A percentile compares a stretch with the other conserved stretches of the same genome.
phyloP scores from a whole-genome alignment of 306 rosid genomes.

The Inga leiocalycina region DNA sequence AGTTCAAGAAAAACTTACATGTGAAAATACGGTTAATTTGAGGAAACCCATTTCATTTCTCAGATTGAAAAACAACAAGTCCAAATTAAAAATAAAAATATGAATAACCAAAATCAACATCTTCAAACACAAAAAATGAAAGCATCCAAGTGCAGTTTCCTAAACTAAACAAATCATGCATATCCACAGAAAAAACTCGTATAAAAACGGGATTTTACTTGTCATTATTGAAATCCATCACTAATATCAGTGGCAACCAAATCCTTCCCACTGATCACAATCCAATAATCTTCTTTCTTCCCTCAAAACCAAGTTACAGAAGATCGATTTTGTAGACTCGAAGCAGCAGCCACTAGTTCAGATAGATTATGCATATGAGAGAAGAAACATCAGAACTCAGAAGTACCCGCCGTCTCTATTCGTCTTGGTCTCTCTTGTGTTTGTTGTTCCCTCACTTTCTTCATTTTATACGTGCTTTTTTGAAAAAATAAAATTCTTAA shows the following conservation, averaged over 20 bases:
- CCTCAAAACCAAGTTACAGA: constrained; percentile 49
- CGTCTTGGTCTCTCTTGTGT: neutral
- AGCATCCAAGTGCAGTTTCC: neutral
- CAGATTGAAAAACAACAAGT: neutral
- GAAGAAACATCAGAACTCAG: constrained; percentile 34
- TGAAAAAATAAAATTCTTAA: neutral
- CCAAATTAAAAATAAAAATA: neutral
- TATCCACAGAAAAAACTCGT: neutral
- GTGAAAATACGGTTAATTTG: neutral
- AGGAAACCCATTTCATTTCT: constrained; percentile 9
- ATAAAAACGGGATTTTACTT: constrained; percentile 49
- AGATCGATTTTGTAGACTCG: constrained; percentile 35
- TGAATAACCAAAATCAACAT: constrained; percentile 20
- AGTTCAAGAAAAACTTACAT: neutral
- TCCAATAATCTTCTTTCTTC: neutral
- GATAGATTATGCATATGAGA: constrained; percentile 27
- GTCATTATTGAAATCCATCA: constrained; percentile 64
- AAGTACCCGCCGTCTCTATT: constrained; percentile 37
- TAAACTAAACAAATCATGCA: constrained; percentile 30
- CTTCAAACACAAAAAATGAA: constrained; percentile 39
- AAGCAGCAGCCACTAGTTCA: constrained; percentile 29
- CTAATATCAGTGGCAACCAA: constrained; percentile 29
- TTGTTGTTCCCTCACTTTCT: neutral
- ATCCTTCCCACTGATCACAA: constrained; percentile 37
- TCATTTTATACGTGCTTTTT: neutral